Conservation (phyloP, 371 early-diverging fungal genomes). For the Phascolomyces articulosus region DNA sequence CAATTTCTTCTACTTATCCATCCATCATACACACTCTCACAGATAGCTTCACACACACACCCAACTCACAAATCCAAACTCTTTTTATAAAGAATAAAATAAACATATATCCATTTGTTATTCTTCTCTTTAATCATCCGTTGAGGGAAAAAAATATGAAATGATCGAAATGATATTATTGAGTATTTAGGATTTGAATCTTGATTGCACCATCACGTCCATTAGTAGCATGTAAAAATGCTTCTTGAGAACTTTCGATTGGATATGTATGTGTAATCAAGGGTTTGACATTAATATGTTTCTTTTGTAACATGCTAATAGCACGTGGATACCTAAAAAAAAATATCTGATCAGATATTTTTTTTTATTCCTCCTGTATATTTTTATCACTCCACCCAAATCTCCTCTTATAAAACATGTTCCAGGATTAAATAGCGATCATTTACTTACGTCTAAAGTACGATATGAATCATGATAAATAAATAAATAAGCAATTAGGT, state of each 20-base stretch:
- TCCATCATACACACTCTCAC: neutral
- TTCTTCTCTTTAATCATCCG: neutral
- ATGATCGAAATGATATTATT: too few relatives aligned
- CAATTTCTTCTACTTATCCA: neutral
- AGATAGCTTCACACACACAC: neutral
- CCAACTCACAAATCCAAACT: too few relatives aligned
- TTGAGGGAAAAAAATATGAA: neutral
- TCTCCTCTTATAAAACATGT: too few relatives aligned
- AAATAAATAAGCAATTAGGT: neutral
- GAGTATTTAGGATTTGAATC: conserved; percentile 33
- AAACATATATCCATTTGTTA: neutral
- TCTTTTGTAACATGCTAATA: conserved; percentile 42
- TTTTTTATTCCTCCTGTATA: neutral
- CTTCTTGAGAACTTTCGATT: conserved; percentile 41
- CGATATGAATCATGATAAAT: too few relatives aligned
- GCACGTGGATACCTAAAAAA: conserved; percentile 45
- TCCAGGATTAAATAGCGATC: neutral
- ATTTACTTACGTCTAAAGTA: neutral
- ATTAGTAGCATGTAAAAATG: conserved; percentile 45
- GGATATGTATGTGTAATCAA: conserved; percentile 50
- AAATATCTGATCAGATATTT: neutral
- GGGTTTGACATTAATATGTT: conserved; percentile 44
- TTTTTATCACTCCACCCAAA: neutral
- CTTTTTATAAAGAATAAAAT: neutral
- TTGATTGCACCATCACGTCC: conserved; percentile 50